phyloP scores from a whole-genome alignment of 768 basidiomycete genomes.

The Daedaleopsis nitida region DNA sequence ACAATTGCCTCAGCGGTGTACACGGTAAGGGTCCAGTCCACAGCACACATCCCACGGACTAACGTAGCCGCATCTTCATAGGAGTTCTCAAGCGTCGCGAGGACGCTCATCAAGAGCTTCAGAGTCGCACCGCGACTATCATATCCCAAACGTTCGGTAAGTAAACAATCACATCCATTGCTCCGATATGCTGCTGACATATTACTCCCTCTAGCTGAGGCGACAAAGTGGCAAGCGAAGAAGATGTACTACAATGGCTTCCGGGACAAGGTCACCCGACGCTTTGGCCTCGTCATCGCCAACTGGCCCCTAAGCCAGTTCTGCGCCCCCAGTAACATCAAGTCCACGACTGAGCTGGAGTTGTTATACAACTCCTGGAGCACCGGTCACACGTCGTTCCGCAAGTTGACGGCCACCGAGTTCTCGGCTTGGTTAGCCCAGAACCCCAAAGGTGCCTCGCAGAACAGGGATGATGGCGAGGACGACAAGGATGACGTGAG shows the following conservation, averaged over 20 bases:
- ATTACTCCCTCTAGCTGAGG: not conserved
- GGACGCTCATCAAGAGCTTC: not conserved
- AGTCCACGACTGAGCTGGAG: conserved; percentile 16
- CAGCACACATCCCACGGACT: too few relatives aligned
- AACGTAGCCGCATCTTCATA: too few relatives aligned
- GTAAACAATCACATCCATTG: not conserved
- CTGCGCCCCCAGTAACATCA: conserved; percentile 17
- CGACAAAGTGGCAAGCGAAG: not conserved
- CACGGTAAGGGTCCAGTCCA: too few relatives aligned
- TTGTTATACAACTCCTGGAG: conserved; percentile 23
- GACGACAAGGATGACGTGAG: not conserved
- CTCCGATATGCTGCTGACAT: not conserved
- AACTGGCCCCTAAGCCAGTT: conserved; percentile 27
- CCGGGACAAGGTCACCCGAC: conserved; percentile 19
- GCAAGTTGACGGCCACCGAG: conserved; percentile 10
- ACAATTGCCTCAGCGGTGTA: too few relatives aligned
- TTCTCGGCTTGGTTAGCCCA: not conserved
- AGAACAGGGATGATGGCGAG: not conserved
- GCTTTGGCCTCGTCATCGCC: conserved; percentile 18
- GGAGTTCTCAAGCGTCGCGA: not conserved
- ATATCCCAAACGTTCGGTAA: not conserved
- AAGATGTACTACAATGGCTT: conserved; percentile 26
- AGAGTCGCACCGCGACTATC: not conserved
- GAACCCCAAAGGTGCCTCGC: not conserved
- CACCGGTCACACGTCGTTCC: conserved; percentile 19